A percentile compares a stretch with the other conserved stretches of the same genome.
phyloP scores from a whole-genome alignment of 2,329 filamentous ascomycete species.

The Aureobasidium uvarum region DNA sequence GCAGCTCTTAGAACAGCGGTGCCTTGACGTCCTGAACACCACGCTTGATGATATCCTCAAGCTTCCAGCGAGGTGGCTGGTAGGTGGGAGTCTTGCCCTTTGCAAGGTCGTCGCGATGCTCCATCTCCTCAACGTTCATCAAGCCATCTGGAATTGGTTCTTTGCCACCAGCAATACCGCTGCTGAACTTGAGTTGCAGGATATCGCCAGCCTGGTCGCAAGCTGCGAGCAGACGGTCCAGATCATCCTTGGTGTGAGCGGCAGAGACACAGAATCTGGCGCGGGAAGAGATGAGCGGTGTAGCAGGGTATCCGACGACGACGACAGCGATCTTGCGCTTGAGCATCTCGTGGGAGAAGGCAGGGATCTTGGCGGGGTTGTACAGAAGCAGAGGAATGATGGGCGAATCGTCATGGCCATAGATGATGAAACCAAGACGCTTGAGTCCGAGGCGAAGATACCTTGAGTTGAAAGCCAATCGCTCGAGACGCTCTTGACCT shows the following conservation, averaged over 20 bases:
- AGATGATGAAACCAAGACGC: conserved; percentile 93
- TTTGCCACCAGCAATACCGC: conserved; percentile 84
- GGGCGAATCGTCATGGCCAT: conserved; percentile 95
- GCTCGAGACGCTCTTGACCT: conserved; percentile 90
- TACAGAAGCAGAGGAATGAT: conserved; percentile 94
- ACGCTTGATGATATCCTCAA: conserved; percentile 69
- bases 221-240: conserved; percentile 82
- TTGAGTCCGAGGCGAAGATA: conserved; percentile 98
- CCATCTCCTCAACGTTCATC: conserved; percentile 67
- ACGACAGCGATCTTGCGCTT: conserved; percentile 97
- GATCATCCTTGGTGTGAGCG: conserved; percentile 96
- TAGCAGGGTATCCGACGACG: conserved; percentile 95
- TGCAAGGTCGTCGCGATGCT: conserved; percentile 55
- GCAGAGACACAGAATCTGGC: conserved; percentile 95
- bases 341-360: conserved; percentile 98
- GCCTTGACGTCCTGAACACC: conserved; percentile 74
- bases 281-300: conserved; percentile 89
- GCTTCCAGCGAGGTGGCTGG: conserved; percentile 71
- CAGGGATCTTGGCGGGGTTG: conserved; percentile 98
- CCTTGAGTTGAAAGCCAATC: conserved; percentile 95
- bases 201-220: conserved; percentile 92
- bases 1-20: conserved; percentile 48
- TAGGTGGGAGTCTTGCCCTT: conserved; percentile 51
- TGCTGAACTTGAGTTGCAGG: conserved; percentile 95
- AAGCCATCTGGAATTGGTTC: conserved; percentile 71